These are phyloP conservation scores for Chenopodium album DNA, from an alignment of 148 eudicot species.

Conservation along the genomic window DNA sequence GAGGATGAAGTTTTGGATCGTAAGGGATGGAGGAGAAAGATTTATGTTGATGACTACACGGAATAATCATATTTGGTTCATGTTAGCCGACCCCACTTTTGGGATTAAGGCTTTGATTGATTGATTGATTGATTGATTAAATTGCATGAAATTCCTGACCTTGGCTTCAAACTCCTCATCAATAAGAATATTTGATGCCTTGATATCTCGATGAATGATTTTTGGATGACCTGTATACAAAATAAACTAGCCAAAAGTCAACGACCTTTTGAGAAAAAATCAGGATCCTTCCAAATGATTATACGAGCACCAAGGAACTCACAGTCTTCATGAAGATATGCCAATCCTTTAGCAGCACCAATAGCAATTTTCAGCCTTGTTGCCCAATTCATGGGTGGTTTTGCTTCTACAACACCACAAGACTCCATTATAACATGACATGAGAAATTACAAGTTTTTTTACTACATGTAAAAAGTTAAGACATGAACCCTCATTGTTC, in stretches of 20 bases:
- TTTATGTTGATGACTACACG: too few species aligned
- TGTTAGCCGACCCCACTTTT: too few species aligned
- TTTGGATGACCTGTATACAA: constrained; percentile 65
- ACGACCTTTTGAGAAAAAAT: neutral
- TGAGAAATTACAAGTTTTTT: neutral
- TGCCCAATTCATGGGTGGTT: constrained; percentile 52
- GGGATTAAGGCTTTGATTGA: too few species aligned
- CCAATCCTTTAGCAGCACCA: constrained; percentile 76
- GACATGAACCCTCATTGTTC: neutral
- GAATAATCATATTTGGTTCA: too few species aligned
- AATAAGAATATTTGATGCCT: constrained; percentile 79
- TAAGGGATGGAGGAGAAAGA: too few species aligned
- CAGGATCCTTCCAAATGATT: neutral
- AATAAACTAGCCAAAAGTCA: constrained; percentile 16
- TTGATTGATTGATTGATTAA: too few species aligned
- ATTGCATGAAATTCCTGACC: constrained; percentile 34
- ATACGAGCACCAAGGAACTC: constrained; percentile 27
- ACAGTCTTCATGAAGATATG: constrained; percentile 80
- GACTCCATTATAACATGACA: constrained; percentile 1
- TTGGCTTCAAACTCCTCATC: constrained; percentile 72
- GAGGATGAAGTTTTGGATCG: too few species aligned
- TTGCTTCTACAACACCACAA: constrained; percentile 38
- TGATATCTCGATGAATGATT: constrained; percentile 85
- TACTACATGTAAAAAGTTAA: neutral
- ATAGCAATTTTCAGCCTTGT: constrained; percentile 66